phyloP scores from a whole-genome alignment of 257 asterid genomes.

The Solanum arcanum region DNA sequence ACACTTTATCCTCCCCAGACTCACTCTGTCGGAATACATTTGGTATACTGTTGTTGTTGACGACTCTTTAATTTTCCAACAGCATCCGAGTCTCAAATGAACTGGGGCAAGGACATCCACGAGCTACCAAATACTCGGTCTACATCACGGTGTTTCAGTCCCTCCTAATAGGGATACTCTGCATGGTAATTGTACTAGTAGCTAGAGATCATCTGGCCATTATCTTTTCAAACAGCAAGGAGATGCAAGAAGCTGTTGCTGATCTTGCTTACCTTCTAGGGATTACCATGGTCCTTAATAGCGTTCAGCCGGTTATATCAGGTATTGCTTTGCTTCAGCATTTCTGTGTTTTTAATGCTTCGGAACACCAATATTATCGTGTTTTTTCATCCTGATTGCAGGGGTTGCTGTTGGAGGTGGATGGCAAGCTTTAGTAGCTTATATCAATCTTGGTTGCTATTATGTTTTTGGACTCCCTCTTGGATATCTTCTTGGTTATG shows the following conservation, averaged over 20 bases:
- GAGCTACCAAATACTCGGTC: conserved; percentile 39
- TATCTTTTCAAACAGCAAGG: conserved; percentile 48
- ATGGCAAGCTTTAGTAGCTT: conserved; percentile 81
- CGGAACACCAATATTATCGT: background rate
- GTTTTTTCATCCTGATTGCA: conserved; percentile 1
- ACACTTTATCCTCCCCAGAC: background rate
- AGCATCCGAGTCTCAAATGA: conserved; percentile 61
- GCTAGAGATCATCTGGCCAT: conserved; percentile 36
- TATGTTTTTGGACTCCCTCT: conserved; percentile 61
- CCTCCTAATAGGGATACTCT: conserved; percentile 45
- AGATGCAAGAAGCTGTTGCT: conserved; percentile 54
- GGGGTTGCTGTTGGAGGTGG: conserved; percentile 87
- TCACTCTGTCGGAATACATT: background rate
- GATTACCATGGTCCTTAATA: conserved; percentile 69
- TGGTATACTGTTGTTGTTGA: background rate
- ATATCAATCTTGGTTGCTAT: conserved; percentile 64
- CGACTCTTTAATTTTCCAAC: background rate
- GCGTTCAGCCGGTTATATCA: conserved; percentile 75
- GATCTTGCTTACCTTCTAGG: conserved; percentile 56
- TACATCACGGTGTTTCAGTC: conserved; percentile 39
- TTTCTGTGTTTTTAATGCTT: background rate
- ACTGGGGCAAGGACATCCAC: conserved; percentile 55
- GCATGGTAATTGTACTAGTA: conserved; percentile 40
- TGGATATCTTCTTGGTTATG: conserved; percentile 57
- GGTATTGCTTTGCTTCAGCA: conserved; percentile 13